Conservation (phyloP, 2,329 filamentous ascomycete species). For the Talaromyces sp. region DNA sequence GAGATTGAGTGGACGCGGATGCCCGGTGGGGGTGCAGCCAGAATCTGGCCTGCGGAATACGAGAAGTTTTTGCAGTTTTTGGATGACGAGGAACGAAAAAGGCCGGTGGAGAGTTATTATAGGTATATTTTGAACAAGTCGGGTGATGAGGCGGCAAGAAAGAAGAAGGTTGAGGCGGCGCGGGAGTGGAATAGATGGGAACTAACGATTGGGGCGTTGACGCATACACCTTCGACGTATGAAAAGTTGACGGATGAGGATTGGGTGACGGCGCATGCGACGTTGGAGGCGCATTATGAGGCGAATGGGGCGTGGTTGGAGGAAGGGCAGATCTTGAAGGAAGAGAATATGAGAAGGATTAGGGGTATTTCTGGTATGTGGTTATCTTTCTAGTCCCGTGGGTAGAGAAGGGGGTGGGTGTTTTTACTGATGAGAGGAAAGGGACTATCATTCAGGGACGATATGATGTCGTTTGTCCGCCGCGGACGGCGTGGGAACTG, state of each 20-base stretch:
- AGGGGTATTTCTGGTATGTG: constrained; percentile 34
- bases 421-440: background rate
- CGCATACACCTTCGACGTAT: constrained; percentile 20
- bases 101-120: background rate
- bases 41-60: constrained; percentile 2
- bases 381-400: background rate
- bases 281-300: constrained; percentile 46
- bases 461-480: constrained; percentile 47
- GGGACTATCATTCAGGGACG: constrained; percentile 44
- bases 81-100: background rate
- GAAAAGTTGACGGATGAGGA: constrained; percentile 30
- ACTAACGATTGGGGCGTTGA: constrained; percentile 30
- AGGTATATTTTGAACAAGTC: background rate
- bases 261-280: constrained; percentile 37
- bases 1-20: constrained; percentile 2
- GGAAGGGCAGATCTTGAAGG: constrained; percentile 40
- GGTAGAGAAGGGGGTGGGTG: no score
- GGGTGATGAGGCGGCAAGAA: background rate
- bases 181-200: constrained; percentile 38
- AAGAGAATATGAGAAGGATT: constrained; percentile 34
- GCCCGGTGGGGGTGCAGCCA: background rate
- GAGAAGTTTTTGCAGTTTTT: background rate
- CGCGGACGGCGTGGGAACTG: constrained; percentile 43
- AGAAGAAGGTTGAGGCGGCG: constrained; percentile 29
- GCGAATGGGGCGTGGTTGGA: constrained; percentile 41